phyloP scores from a whole-genome alignment of 2,329 filamentous ascomycete genomes.

The Venturiaceae sp. region DNA sequence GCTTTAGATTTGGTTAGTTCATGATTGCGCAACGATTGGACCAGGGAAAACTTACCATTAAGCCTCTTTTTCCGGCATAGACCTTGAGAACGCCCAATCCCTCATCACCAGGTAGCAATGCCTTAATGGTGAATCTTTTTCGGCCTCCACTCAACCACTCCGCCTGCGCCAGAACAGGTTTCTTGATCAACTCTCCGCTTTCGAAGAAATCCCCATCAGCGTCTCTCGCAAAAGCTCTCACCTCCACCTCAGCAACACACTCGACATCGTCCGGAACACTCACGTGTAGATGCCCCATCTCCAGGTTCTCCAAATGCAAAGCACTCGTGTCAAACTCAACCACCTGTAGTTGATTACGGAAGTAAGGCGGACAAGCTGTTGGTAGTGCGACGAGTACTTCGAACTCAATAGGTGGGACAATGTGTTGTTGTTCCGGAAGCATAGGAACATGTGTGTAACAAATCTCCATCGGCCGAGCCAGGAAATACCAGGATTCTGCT shows the following conservation, averaged over 20 bases:
- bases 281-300: constrained; percentile 85
- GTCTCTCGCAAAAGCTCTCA: constrained; percentile 69
- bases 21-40: constrained; percentile 4
- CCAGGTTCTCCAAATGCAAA: constrained; percentile 77
- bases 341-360: constrained; percentile 71
- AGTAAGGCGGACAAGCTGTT: constrained; percentile 77
- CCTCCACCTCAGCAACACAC: constrained; percentile 84
- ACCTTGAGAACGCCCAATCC: constrained; percentile 80
- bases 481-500: constrained; percentile 88
- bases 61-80: constrained; percentile 84
- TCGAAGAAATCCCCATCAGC: constrained; percentile 88
- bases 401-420: constrained; percentile 78
- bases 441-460: constrained; percentile 96
- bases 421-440: constrained; percentile 79
- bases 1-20: constrained; percentile 29
- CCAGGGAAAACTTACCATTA: constrained; percentile 52
- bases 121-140: constrained; percentile 91
- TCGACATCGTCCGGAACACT: constrained; percentile 85
- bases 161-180: constrained; percentile 79
- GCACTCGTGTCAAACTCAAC: constrained; percentile 85
- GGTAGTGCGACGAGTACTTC: constrained; percentile 82
- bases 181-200: constrained; percentile 75
- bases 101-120: constrained; percentile 82
- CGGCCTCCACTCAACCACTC: constrained; percentile 73
- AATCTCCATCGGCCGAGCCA: constrained; percentile 76